These are phyloP conservation scores for Cyclanthera cordifolia DNA, from an alignment of 306 rosid species.

Conservation along the genomic window DNA sequence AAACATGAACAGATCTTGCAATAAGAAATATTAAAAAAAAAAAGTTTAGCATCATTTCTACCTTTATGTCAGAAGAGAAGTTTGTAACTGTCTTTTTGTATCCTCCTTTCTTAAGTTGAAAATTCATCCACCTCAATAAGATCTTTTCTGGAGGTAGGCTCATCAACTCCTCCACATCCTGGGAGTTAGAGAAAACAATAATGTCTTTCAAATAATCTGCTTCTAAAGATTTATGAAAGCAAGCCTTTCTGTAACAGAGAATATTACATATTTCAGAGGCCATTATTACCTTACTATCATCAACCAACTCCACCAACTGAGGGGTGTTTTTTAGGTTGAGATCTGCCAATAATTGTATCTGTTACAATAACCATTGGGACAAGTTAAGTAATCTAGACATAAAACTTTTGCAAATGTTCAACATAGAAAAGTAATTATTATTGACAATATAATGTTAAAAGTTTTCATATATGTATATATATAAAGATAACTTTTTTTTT, in stretches of 20 bases:
- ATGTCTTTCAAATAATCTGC: slow-evolving; percentile 1
- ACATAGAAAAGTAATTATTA: background rate
- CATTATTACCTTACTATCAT: slow-evolving; percentile 53
- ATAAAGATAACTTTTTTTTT: background rate
- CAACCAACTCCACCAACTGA: slow-evolving; percentile 87
- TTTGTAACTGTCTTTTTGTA: slow-evolving; percentile 66
- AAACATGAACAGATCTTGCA: background rate
- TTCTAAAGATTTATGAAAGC: background rate
- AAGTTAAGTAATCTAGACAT: background rate
- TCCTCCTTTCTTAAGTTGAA: slow-evolving; percentile 72
- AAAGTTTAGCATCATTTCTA: slow-evolving; percentile 15
- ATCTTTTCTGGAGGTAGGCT: slow-evolving; percentile 92
- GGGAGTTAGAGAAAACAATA: slow-evolving; percentile 18
- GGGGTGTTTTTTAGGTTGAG: slow-evolving; percentile 95
- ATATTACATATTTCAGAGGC: slow-evolving; percentile 11
- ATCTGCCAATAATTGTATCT: slow-evolving; percentile 95
- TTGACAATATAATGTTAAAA: background rate
- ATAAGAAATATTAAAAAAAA: background rate
- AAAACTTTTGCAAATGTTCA: background rate
- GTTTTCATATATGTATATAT: background rate
- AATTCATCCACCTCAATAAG: slow-evolving; percentile 94
- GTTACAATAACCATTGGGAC: slow-evolving; percentile 5
- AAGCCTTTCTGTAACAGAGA: background rate
- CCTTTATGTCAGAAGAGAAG: slow-evolving; percentile 96
- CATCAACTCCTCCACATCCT: slow-evolving; percentile 98